Conservation (phyloP, 805 yeast species). For the Spathaspora girioi region DNA sequence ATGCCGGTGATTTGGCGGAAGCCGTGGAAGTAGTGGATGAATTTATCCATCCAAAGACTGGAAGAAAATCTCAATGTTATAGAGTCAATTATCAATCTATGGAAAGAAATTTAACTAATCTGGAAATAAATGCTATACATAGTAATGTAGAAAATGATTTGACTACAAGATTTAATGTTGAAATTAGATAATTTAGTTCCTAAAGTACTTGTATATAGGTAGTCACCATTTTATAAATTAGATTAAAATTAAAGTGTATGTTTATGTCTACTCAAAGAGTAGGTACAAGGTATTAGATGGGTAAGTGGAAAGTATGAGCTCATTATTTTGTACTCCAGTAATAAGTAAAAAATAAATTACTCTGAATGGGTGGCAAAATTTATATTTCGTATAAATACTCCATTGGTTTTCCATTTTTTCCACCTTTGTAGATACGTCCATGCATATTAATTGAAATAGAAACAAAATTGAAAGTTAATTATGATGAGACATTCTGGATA, state of each 20-base stretch:
- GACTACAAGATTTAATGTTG: conserved; percentile 49
- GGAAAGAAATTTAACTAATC: conserved; percentile 87
- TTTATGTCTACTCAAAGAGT: no score
- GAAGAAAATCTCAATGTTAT: conserved; percentile 76
- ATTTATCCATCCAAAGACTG: conserved; percentile 81
- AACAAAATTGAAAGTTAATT: background rate
- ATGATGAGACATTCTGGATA: background rate
- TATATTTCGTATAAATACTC: background rate
- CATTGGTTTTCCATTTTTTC: background rate
- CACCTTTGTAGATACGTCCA: background rate
- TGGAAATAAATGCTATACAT: conserved; percentile 77
- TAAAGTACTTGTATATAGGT: conserved; percentile 2
- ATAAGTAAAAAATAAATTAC: background rate
- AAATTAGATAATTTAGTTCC: conserved; percentile 41
- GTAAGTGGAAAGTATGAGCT: no score
- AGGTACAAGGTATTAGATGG: no score
- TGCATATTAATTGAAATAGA: background rate
- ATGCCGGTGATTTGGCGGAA: conserved; percentile 87
- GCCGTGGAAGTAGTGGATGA: conserved; percentile 78
- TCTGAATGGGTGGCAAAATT: background rate
- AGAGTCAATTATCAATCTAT: conserved; percentile 90
- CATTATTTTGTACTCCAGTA: no score
- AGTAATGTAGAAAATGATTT: conserved; percentile 59
- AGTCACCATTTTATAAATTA: no score
- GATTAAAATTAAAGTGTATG: no score